A percentile compares a stretch with the other conserved stretches of the same genome.
These are phyloP conservation scores for Phytophthora europaea DNA, from an alignment of 352 stramenopile genomes.

Conservation along the genomic window DNA sequence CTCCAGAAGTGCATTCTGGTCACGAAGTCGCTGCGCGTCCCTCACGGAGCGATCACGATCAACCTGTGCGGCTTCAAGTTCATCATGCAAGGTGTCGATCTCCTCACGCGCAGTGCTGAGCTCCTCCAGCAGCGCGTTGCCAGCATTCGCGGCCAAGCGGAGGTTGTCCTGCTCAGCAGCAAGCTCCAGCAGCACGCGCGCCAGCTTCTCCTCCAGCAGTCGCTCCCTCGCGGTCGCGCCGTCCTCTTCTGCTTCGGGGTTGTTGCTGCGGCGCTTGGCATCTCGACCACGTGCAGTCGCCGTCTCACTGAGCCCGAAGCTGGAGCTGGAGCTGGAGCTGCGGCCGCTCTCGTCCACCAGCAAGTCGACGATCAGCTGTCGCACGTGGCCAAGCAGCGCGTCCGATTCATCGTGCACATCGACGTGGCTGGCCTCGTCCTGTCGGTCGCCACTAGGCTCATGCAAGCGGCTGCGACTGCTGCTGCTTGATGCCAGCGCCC, in stretches of 20 bases:
- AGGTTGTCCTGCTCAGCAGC: constrained; percentile 54
- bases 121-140: constrained; percentile 61
- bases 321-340: not conserved
- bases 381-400: constrained; percentile 41
- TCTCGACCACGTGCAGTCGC: not conserved
- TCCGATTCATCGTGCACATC: constrained; percentile 6
- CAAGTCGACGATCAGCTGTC: constrained; percentile 44
- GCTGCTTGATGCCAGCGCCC: constrained; percentile 19
- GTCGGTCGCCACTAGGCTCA: constrained; percentile 8
- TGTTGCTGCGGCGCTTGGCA: constrained; percentile 31
- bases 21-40: constrained; percentile 36
- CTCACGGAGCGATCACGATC: constrained; percentile 21
- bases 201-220: constrained; percentile 49
- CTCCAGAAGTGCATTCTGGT: constrained; percentile 46
- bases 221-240: constrained; percentile 25
- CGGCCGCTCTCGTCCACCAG: constrained; percentile 30
- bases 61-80: constrained; percentile 37
- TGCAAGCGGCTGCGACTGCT: constrained; percentile 24
- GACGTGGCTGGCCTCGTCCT: constrained; percentile 16
- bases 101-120: constrained; percentile 41
- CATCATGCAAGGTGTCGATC: constrained; percentile 32
- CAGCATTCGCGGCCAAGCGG: constrained; percentile 57
- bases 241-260: constrained; percentile 27
- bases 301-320: constrained; percentile 6
- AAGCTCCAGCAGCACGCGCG: constrained; percentile 54